phyloP scores from a whole-genome alignment of 2,329 filamentous ascomycete species.

The Colletotrichum sp. region DNA sequence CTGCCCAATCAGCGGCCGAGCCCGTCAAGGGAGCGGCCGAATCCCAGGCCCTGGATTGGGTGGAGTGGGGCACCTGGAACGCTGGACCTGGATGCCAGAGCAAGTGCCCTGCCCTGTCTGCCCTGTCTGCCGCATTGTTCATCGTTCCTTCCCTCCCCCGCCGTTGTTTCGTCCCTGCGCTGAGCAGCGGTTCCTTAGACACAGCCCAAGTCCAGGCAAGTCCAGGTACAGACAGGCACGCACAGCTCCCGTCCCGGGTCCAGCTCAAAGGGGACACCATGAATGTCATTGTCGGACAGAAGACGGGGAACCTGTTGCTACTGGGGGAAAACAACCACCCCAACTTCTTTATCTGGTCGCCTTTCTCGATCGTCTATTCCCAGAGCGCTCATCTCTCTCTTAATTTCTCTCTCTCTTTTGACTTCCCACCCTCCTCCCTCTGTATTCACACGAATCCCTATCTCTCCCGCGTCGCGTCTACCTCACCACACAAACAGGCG shows the following conservation, averaged over 20 bases:
- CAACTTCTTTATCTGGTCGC: not conserved
- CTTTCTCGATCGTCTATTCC: not conserved
- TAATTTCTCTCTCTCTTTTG: not conserved
- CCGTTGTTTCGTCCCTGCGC: not conserved
- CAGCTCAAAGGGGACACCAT: not conserved
- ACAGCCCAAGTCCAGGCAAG: not conserved
- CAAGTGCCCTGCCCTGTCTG: not conserved
- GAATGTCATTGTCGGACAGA: not conserved
- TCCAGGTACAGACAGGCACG: not conserved
- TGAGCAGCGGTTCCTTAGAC: not conserved
- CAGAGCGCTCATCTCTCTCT: not conserved
- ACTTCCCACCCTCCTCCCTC: not conserved
- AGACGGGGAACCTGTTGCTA: not conserved
- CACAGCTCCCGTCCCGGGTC: not conserved
- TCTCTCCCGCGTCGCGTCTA: not conserved
- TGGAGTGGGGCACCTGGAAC: not conserved
- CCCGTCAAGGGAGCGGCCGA: slow-evolving; percentile 1
- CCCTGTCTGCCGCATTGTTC: not conserved
- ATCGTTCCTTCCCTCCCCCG: not conserved
- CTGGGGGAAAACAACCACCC: not conserved
- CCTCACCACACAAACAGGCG: not conserved
- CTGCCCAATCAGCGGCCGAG: slow-evolving; percentile 1
- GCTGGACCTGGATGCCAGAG: not conserved
- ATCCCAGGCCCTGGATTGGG: slow-evolving; percentile 8
- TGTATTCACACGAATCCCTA: not conserved